Evolutionary conservation across 2,329 filamentous ascomycete genomes (phyloP).

Genomic region (Pseudogymnoascus sp.): DNA sequence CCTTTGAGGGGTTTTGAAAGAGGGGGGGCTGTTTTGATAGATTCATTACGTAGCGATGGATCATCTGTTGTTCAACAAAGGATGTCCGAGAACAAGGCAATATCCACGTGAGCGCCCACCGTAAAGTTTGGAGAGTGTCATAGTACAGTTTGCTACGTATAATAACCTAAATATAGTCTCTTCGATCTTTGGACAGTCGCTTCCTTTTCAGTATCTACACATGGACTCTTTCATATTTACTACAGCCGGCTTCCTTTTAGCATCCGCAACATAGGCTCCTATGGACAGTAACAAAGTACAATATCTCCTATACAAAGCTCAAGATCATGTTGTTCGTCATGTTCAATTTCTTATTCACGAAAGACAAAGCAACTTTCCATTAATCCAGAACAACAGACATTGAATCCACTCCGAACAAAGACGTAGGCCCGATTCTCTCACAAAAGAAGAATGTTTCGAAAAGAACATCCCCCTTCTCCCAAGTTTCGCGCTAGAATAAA

Average conservation of each 20-base stretch:
- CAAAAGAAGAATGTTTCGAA: not conserved
- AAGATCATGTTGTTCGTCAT: not conserved
- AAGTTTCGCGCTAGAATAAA: not conserved
- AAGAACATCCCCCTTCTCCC: not conserved
- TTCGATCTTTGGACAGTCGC: not conserved
- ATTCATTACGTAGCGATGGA: not conserved
- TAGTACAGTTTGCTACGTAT: not conserved
- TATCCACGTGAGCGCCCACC: not conserved
- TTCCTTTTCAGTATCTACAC: not conserved
- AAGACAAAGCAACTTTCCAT: not conserved
- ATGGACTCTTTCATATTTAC: not conserved
- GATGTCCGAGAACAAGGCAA: not conserved
- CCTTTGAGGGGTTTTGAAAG: not conserved
- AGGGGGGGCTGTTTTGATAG: not conserved
- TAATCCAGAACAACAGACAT: not conserved
- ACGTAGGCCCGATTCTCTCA: not conserved
- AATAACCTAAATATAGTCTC: not conserved
- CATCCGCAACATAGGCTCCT: not conserved
- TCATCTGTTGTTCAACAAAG: not conserved
- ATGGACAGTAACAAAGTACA: not conserved
- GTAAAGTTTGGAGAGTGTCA: not conserved
- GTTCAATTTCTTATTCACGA: not conserved
- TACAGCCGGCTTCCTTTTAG: not conserved
- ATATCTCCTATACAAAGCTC: not conserved
- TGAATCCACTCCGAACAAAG: not conserved